A percentile compares a stretch with the other conserved stretches of the same genome.
phyloP scores from a whole-genome alignment of 192 early-diverging fungal genomes.

The Endogone sp. region DNA sequence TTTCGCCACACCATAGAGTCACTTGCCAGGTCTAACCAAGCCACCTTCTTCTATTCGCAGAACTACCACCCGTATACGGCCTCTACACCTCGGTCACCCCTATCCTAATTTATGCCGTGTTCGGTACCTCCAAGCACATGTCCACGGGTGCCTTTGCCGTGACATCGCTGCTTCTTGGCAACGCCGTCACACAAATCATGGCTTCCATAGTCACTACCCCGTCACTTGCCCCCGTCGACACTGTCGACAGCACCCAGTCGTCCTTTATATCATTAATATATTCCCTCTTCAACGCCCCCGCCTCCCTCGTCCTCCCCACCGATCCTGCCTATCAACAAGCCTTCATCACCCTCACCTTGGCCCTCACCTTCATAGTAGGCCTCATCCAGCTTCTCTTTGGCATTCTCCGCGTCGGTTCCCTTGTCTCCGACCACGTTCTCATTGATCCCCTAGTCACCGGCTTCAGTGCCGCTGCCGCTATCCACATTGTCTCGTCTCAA shows the following conservation, averaged over 20 bases:
- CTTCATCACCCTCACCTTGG: conserved; percentile 30
- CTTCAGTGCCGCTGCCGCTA: conserved; percentile 32
- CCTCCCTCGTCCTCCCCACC: background rate
- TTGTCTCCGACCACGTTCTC: conserved; percentile 29
- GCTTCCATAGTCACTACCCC: conserved; percentile 1
- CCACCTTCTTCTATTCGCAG: conserved; percentile 9
- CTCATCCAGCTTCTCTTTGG: conserved; percentile 26
- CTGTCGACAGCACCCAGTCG: conserved; percentile 16
- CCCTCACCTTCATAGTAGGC: conserved; percentile 31
- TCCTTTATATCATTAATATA: too few relatives aligned
- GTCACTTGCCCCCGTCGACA: background rate
- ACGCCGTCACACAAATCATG: conserved; percentile 30
- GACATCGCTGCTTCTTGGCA: conserved; percentile 29
- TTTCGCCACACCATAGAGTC: too few relatives aligned
- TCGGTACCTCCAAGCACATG: conserved; percentile 36
- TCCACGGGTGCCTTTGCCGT: conserved; percentile 34
- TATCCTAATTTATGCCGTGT: conserved; percentile 31
- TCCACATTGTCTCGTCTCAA: conserved; percentile 34
- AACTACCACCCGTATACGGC: conserved; percentile 38
- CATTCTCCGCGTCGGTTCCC: conserved; percentile 27
- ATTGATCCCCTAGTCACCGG: conserved; percentile 30
- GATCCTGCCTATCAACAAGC: conserved; percentile 19
- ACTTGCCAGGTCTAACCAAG: too few relatives aligned
- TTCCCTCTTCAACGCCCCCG: conserved; percentile 16
- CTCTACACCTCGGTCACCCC: conserved; percentile 35